Base-by-base conservation (phyloP, 805 yeast genomes). In the Metschnikowia colocasiae region DNA sequence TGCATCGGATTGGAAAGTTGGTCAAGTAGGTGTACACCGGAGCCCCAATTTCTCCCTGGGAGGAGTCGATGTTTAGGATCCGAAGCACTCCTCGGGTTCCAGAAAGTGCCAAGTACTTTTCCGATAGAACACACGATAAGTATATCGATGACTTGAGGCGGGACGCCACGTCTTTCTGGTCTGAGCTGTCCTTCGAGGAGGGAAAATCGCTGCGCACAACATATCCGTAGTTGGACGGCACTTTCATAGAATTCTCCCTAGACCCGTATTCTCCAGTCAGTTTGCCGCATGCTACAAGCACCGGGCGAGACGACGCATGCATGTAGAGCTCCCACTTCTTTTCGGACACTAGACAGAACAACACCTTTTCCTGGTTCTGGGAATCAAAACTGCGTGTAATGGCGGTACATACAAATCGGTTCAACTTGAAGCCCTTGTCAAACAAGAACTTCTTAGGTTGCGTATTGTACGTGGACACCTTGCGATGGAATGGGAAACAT, bases 401-500 rank as follows among this genome's bases (percentile, higher is more conserved):
- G 36, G 61, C 60, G 25, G 68, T 64, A 7, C 67, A 60, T 0
- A 59, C 59, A 46, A 64, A 68, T 18, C 67, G 53, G 5, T 61
- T 33, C 9, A 52, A 47, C 48, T 64, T 68, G 22, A 40, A 40
- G 3, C 43, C 30, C 45, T 60, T 69, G n/a, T 59, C 48, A 45
- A 63, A 50, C 45, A 56, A 52, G 34, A 64, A 54, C 48, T 63
- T 69, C 74, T 38, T 81, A 73, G 49, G 86, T 74, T 45, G 89
- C 63, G 64, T 81, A 68, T 53, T 81, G 71, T 59, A 78, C 3
- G 31, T 25, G 51, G 66, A 75, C 69, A 43, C 80, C 68, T 63
- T 83, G 49, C 96, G 74, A 60, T 85, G 87, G 46, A 82, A 79
- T 0, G 97, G 97, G 65, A 88, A 90, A 56, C 92, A 87, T 57